phyloP scores from a whole-genome alignment of 225 moss, liverwort and hornwort genomes.

The Lunularia cruciata region DNA sequence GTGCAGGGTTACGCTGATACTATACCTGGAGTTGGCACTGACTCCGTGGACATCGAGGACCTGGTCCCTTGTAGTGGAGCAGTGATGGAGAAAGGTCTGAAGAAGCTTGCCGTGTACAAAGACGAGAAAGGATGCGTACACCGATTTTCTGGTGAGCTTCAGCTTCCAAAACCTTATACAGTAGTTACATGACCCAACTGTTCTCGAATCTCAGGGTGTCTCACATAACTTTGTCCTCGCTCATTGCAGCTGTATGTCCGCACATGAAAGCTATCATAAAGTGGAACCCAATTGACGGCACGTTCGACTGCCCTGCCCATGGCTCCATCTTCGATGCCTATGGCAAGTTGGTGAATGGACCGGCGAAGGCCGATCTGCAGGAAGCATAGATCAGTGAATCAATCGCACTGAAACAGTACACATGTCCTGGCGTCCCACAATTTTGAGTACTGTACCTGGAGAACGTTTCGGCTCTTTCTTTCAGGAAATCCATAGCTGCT shows the following conservation, averaged over 20 bases:
- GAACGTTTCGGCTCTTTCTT: too few relatives aligned
- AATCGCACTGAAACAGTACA: too few relatives aligned
- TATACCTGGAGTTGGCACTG: slow-evolving; percentile 25
- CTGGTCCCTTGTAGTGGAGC: slow-evolving; percentile 45
- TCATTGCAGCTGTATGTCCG: slow-evolving; percentile 42
- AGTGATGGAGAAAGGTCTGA: slow-evolving; percentile 43
- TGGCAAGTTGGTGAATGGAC: slow-evolving; percentile 40
- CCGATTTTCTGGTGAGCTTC: slow-evolving; percentile 38
- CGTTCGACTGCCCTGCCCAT: slow-evolving; percentile 57
- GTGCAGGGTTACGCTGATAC: slow-evolving; percentile 32
- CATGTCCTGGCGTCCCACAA: too few relatives aligned
- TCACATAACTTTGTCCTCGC: background rate
- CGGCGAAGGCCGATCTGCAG: slow-evolving; percentile 54
- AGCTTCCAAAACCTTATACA: too few relatives aligned
- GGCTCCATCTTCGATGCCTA: slow-evolving; percentile 53
- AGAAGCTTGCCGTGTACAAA: slow-evolving; percentile 42
- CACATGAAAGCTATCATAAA: slow-evolving; percentile 57
- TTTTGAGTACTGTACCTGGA: too few relatives aligned
- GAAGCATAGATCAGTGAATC: too few relatives aligned
- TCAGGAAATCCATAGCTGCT: too few relatives aligned
- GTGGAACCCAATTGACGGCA: slow-evolving; percentile 58
- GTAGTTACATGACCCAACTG: background rate
- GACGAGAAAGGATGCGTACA: slow-evolving; percentile 36
- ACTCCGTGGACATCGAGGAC: slow-evolving; percentile 49
- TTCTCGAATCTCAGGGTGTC: background rate